Percentiles rank a stretch among this genome's conserved stretches.
phyloP scores from a whole-genome alignment of 768 basidiomycete species.

The Hirschioporus abietinus region DNA sequence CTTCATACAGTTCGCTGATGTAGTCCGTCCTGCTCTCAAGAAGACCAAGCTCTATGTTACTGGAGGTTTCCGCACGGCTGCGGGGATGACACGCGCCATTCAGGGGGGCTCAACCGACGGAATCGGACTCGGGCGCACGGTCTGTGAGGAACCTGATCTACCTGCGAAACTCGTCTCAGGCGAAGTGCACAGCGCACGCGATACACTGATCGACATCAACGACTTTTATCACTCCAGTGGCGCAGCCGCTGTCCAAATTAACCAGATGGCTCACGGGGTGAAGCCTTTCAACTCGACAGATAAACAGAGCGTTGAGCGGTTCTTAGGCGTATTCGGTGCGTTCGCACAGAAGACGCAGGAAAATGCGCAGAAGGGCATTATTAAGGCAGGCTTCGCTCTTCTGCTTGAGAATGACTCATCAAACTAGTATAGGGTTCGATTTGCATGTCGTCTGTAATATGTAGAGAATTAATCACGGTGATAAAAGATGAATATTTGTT shows the following conservation, averaged over 20 bases:
- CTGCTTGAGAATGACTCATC: too few relatives aligned
- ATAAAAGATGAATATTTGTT: too few relatives aligned
- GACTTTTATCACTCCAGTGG: not conserved
- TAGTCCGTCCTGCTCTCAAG: conserved; percentile 20
- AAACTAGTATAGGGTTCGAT: too few relatives aligned
- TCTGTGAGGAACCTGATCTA: not conserved
- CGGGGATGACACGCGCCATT: conserved; percentile 26
- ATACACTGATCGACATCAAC: not conserved
- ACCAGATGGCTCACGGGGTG: not conserved
- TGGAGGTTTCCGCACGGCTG: conserved; percentile 25
- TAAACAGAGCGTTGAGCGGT: not conserved
- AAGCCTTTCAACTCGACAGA: not conserved
- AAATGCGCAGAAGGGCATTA: not conserved
- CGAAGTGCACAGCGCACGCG: not conserved
- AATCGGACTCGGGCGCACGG: not conserved
- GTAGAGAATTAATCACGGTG: too few relatives aligned
- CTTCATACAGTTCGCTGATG: conserved; percentile 27
- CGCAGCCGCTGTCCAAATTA: not conserved
- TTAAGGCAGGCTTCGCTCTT: not conserved
- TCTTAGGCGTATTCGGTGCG: not conserved
- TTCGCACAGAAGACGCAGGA: not conserved
- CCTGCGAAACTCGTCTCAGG: not conserved
- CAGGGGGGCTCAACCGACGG: not conserved
- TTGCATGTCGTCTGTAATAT: too few relatives aligned
- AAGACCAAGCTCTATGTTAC: conserved; percentile 25